Base-by-base conservation (phyloP, 140 eudicot genomes). In the Cichorium intybus region DNA sequence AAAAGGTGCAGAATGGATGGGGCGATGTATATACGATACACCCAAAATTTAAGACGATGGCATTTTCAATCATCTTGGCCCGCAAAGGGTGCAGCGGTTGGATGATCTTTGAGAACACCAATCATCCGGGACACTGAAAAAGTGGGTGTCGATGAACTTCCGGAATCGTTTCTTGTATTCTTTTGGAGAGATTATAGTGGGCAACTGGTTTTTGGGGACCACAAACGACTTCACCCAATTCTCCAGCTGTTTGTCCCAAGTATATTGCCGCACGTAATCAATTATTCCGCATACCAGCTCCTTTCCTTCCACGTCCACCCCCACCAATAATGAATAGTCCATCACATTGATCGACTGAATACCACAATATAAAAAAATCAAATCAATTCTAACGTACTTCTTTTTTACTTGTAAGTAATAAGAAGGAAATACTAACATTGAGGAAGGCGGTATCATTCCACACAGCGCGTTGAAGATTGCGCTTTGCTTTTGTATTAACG, bases 371-470 rank as follows among this genome's bases (percentile, higher is more conserved):
- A 43, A 14, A 56, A 26, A 11, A 4, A 22, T 37, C 24, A n/a
- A n/a, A n/a, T n/a, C n/a, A n/a, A n/a, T n/a, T n/a, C n/a, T n/a
- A n/a, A n/a, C n/a, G n/a, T n/a, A n/a, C n/a, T n/a, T n/a, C n/a
- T n/a, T n/a, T n/a, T n/a, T n/a, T n/a, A n/a, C n/a, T n/a, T n/a
- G n/a, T n/a, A n/a, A n/a, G n/a, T n/a, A n/a, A n/a, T n/a, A n/a
- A n/a, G n/a, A 39, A 39, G 12, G 15, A 7, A 14, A 10, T 22
- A 43, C 94, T 84, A 69, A 90, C 97, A 24, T 87, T 75, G 63
- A 90, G 97, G 76, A 90, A 90, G 20, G 85, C 80, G 16, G 90
- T 82, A 72, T 90, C 97, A 51, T 90, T 90, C 91, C 95, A 90
- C 17, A 87, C 94, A 26, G 95, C 97, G 50, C 97, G 73, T 68